phyloP scores from a whole-genome alignment of 2,329 filamentous ascomycete species.

The Diaporthe capsici region DNA sequence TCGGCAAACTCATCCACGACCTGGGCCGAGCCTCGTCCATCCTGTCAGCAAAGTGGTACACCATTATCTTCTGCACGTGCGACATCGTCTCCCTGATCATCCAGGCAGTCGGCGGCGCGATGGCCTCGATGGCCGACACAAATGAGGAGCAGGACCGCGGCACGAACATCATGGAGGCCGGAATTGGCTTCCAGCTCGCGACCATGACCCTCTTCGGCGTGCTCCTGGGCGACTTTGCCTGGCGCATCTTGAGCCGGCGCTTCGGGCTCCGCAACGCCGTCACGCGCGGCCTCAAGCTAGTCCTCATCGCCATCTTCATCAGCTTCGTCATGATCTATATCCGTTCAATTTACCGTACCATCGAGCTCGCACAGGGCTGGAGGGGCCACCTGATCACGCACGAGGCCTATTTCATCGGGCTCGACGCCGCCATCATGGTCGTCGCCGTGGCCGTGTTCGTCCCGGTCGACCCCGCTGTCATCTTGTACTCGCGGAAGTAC shows the following conservation, averaged over 20 bases:
- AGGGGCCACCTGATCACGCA: conserved; percentile 64
- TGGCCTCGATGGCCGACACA: conserved; percentile 59
- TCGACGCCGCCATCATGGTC: conserved; percentile 65
- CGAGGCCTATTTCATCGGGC: conserved; percentile 62
- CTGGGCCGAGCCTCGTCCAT: conserved; percentile 59
- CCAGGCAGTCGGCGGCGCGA: conserved; percentile 63
- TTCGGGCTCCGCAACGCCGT: conserved; percentile 49
- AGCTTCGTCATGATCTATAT: conserved; percentile 61
- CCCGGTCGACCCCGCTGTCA: conserved; percentile 55
- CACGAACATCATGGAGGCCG: conserved; percentile 63
- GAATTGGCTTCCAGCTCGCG: conserved; percentile 64
- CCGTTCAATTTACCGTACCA: conserved; percentile 63
- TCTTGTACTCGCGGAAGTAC: conserved; percentile 9
- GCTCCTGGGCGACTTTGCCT: conserved; percentile 55
- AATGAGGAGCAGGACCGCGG: conserved; percentile 49
- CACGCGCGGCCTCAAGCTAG: conserved; percentile 46
- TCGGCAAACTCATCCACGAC: conserved; percentile 61
- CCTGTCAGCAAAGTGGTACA: conserved; percentile 58
- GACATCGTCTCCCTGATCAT: conserved; percentile 61
- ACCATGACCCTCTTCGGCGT: conserved; percentile 62
- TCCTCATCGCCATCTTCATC: conserved; percentile 55
- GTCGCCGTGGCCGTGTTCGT: conserved; percentile 60
- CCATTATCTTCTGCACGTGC: conserved; percentile 62
- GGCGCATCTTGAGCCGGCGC: conserved; percentile 49
- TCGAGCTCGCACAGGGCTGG: conserved; percentile 66